Evolutionary conservation across 2,329 filamentous ascomycete genomes (phyloP).

Genomic region (Colletotrichum noveboracense): DNA sequence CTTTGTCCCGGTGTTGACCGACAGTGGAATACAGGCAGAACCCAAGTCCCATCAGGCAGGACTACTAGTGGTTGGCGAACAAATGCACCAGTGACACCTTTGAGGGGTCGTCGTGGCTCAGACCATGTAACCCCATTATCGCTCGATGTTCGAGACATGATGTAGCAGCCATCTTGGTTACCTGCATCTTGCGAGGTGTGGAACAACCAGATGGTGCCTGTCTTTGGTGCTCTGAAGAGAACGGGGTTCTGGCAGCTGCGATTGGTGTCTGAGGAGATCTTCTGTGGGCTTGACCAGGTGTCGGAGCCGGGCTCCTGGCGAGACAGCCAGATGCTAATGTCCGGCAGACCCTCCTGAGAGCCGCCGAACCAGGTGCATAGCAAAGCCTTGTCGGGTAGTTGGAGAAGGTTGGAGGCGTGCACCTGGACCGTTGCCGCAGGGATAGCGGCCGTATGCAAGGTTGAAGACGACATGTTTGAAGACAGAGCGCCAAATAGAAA

Average conservation of each 20-base stretch:
- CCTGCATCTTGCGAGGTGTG: slow-evolving; percentile 50
- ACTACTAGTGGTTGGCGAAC: slow-evolving; percentile 45
- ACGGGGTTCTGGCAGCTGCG: slow-evolving; percentile 52
- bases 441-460: slow-evolving; percentile 26
- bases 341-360: slow-evolving; percentile 47
- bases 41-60: slow-evolving; percentile 41
- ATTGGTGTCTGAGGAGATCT: slow-evolving; percentile 40
- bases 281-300: slow-evolving; percentile 37
- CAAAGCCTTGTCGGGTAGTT: slow-evolving; percentile 42
- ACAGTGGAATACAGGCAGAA: slow-evolving; percentile 48
- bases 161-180: slow-evolving; percentile 45
- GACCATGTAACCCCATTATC: slow-evolving; percentile 43
- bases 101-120: slow-evolving; percentile 33
- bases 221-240: slow-evolving; percentile 40
- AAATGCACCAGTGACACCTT: slow-evolving; percentile 39
- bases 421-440: slow-evolving; percentile 46
- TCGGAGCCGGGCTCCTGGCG: slow-evolving; percentile 33
- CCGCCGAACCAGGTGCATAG: slow-evolving; percentile 51
- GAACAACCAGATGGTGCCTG: slow-evolving; percentile 42
- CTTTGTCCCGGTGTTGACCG: slow-evolving; percentile 41
- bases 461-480: background rate
- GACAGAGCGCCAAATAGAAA: too few relatives aligned
- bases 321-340: slow-evolving; percentile 48
- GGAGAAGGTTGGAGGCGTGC: slow-evolving; percentile 49
- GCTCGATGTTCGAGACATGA: slow-evolving; percentile 39